These are phyloP conservation scores for Spencermartinsiella ligniputridi DNA, from an alignment of 1,139 yeast species.

Conservation along the genomic window DNA sequence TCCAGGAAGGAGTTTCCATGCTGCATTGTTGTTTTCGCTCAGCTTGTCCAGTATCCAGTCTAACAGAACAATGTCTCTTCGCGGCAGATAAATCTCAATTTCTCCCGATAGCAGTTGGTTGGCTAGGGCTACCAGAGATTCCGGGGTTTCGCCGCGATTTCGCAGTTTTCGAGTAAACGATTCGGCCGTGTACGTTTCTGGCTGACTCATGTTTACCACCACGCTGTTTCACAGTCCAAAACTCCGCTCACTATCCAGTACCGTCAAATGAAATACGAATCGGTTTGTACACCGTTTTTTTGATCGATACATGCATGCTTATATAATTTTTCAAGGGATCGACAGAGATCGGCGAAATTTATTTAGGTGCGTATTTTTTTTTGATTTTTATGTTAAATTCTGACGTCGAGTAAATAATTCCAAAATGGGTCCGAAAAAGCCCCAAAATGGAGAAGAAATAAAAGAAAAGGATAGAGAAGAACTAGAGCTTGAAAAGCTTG, in stretches of 20 bases:
- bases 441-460: conserved; percentile 3
- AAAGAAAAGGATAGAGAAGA: conserved; percentile 82
- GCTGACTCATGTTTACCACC: too few species aligned
- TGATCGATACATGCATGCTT: not conserved
- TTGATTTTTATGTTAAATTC: too few species aligned
- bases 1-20: conserved; percentile 14
- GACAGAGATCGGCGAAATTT: too few species aligned
- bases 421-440: conserved; percentile 6
- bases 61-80: conserved; percentile 52
- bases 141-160: conserved; percentile 41
- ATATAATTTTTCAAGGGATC: conserved; percentile 1
- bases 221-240: too few species aligned
- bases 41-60: conserved; percentile 67
- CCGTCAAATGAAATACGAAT: too few species aligned
- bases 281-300: too few species aligned
- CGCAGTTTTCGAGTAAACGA: conserved; percentile 61
- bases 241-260: too few species aligned
- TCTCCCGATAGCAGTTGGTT: conserved; percentile 39
- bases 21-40: conserved; percentile 22
- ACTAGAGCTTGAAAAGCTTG: conserved; percentile 68
- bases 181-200: conserved; percentile 46
- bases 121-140: conserved; percentile 44
- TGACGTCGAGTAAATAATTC: conserved; percentile 3
- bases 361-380: not conserved
- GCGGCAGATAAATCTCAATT: conserved; percentile 53